Percentiles rank a stretch among this genome's conserved stretches.
Conservation (phyloP, 495 filamentous ascomycete genomes). For the Thermothielavioides terrestris region DNA sequence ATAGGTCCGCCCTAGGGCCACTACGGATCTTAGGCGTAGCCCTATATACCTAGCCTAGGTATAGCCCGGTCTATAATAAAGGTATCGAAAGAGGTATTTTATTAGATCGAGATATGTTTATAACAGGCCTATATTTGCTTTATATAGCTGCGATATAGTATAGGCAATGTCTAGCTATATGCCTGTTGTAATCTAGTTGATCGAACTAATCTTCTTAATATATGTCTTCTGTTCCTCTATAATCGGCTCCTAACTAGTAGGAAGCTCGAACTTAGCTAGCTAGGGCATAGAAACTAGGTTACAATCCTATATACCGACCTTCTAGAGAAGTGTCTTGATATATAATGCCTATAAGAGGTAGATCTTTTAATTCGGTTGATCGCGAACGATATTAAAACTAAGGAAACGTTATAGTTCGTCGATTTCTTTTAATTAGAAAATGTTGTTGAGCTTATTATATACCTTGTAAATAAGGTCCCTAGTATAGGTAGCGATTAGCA, state of each 20-base stretch:
- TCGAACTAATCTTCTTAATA: background rate
- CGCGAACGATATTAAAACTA: background rate
- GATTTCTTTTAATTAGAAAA: background rate
- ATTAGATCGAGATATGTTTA: background rate
- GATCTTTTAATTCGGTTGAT: background rate
- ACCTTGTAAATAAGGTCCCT: background rate
- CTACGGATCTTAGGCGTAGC: too few relatives aligned
- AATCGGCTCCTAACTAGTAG: background rate
- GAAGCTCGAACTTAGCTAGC: background rate
- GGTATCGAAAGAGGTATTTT: background rate
- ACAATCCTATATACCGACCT: background rate
- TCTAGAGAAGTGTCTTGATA: background rate
- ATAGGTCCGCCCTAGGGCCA: too few relatives aligned
- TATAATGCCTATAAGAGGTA: background rate
- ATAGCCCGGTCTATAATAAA: too few relatives aligned
- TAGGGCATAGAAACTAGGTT: background rate
- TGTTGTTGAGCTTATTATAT: background rate
- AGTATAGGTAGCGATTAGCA: background rate
- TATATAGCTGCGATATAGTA: background rate
- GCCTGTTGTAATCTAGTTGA: background rate
- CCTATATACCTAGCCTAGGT: too few relatives aligned
- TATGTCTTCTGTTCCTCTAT: background rate
- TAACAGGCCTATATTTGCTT: background rate
- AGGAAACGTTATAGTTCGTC: constrained; percentile 1
- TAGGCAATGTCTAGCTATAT: background rate